Evolutionary conservation across 495 filamentous ascomycete species (phyloP).

Genomic region (Aspergillus nidulans): DNA sequence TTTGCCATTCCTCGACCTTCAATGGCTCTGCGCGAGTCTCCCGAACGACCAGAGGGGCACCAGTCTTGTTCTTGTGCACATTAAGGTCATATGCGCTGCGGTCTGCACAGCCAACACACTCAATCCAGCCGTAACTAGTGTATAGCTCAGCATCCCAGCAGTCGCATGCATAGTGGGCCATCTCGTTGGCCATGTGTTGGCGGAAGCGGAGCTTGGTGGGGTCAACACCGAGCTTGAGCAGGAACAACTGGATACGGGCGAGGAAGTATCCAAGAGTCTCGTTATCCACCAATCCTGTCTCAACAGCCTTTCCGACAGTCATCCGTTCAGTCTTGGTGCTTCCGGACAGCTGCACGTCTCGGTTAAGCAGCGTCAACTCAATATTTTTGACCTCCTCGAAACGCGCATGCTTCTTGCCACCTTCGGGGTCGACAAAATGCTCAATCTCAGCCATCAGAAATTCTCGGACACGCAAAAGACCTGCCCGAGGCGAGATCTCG

Average conservation of each 20-base stretch:
- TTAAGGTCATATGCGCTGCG: conserved; percentile 75
- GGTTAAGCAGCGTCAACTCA: conserved; percentile 63
- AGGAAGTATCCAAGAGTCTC: conserved; percentile 88
- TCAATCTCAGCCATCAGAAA: conserved; percentile 76
- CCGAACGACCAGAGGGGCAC: conserved; percentile 65
- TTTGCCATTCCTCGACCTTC: conserved; percentile 66
- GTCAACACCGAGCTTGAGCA: conserved; percentile 66
- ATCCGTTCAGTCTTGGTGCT: conserved; percentile 56
- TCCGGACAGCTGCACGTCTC: conserved; percentile 65
- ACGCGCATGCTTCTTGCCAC: conserved; percentile 64
- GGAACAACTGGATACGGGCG: conserved; percentile 70
- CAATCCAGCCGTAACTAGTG: conserved; percentile 79
- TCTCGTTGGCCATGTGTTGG: conserved; percentile 79
- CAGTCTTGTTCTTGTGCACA: conserved; percentile 78
- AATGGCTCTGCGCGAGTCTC: conserved; percentile 63
- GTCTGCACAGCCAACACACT: conserved; percentile 83
- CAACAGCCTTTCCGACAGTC: conserved; percentile 68
- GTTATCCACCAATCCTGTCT: conserved; percentile 66
- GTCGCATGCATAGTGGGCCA: conserved; percentile 80
- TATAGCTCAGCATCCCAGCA: conserved; percentile 82
- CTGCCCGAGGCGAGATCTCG: conserved; percentile 65
- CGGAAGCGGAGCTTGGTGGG: conserved; percentile 71
- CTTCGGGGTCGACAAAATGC: conserved; percentile 67
- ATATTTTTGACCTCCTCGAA: conserved; percentile 60
- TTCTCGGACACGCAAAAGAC: conserved; percentile 64